Conservation (phyloP, 345 rosid species). For the Clausena lansium region DNA sequence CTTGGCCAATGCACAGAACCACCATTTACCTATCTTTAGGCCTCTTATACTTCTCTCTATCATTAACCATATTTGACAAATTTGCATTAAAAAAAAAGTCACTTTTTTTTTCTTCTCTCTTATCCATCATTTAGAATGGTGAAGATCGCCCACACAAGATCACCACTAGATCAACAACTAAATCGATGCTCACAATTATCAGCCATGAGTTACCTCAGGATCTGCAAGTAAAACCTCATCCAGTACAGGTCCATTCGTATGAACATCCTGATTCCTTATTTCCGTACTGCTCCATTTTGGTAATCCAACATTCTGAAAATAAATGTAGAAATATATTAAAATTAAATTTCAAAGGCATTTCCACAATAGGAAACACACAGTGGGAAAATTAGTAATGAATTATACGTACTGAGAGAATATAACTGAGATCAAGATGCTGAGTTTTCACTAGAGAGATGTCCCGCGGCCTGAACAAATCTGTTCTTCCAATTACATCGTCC, state of each 20-base stretch:
- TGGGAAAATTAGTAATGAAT: constrained; percentile 6
- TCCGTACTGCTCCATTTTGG: constrained; percentile 88
- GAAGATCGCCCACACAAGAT: not conserved
- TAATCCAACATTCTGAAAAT: constrained; percentile 68
- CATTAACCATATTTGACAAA: not conserved
- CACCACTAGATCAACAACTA: not conserved
- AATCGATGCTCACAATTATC: not conserved
- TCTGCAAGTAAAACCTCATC: constrained; percentile 80
- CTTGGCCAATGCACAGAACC: not conserved
- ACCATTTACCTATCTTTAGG: not conserved
- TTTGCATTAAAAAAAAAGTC: not conserved
- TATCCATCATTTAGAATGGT: not conserved
- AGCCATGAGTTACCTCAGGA: constrained; percentile 59
- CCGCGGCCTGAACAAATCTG: constrained; percentile 72
- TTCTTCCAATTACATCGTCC: constrained; percentile 87
- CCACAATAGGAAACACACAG: constrained; percentile 1
- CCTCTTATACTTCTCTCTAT: not conserved
- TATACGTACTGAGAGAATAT: constrained; percentile 65
- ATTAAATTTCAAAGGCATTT: constrained; percentile 6
- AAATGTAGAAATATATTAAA: constrained; percentile 13
- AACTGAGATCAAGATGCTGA: constrained; percentile 92
- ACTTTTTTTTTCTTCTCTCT: not conserved
- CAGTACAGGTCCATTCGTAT: constrained; percentile 79
- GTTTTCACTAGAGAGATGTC: constrained; percentile 97
- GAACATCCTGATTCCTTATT: constrained; percentile 90